phyloP scores from a whole-genome alignment of 2,329 filamentous ascomycete species.

The Tolypocladium tundrense region DNA sequence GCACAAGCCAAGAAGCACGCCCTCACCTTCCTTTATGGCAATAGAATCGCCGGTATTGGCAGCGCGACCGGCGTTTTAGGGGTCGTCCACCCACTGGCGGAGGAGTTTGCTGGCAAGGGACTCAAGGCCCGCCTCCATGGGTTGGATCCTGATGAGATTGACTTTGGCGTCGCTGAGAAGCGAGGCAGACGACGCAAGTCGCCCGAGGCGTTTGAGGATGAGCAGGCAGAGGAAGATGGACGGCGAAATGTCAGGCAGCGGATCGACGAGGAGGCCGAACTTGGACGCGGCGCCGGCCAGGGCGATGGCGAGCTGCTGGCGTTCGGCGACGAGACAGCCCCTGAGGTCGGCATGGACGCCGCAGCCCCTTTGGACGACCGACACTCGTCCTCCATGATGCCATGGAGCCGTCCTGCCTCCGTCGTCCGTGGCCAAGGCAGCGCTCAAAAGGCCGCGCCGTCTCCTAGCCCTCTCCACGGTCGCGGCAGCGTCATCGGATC shows the following conservation, averaged over 20 bases:
- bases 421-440: slow-evolving; percentile 30
- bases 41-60: slow-evolving; percentile 25
- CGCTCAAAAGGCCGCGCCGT: slow-evolving; percentile 20
- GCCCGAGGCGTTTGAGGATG: slow-evolving; percentile 31
- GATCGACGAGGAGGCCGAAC: slow-evolving; percentile 16
- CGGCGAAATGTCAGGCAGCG: slow-evolving; percentile 28
- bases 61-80: slow-evolving; percentile 12
- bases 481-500: slow-evolving; percentile 25
- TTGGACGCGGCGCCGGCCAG: slow-evolving; percentile 13
- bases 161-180: slow-evolving; percentile 5
- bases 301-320: slow-evolving; percentile 18
- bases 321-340: slow-evolving; percentile 28
- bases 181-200: slow-evolving; percentile 30
- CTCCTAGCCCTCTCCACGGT: slow-evolving; percentile 27
- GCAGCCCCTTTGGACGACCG: slow-evolving; percentile 57
- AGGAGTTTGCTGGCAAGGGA: slow-evolving; percentile 31
- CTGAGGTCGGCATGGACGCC: slow-evolving; percentile 63
- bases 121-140: slow-evolving; percentile 25
- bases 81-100: slow-evolving; percentile 31
- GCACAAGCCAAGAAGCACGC: slow-evolving; percentile 30
- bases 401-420: slow-evolving; percentile 42
- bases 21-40: slow-evolving; percentile 16
- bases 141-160: slow-evolving; percentile 8
- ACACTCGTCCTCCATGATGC: slow-evolving; percentile 40
- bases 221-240: slow-evolving; percentile 12